Evolutionary conservation across 1,284 basidiomycete species (phyloP), one percentile per base, ranked within the genome.

Genomic region (Austroboletus niveus): DNA sequence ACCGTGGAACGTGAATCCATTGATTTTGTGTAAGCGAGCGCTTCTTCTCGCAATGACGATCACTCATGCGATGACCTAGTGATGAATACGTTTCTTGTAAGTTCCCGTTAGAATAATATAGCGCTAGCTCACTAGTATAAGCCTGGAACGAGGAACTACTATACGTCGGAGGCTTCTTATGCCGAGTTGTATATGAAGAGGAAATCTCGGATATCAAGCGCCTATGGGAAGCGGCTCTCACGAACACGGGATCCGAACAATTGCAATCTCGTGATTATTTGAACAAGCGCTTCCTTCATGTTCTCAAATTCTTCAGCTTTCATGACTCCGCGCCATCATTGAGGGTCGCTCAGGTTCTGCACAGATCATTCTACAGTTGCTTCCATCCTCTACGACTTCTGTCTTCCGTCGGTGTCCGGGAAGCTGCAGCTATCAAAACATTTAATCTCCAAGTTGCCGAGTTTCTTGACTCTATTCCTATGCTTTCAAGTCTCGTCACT

Each of bases 1-100:
- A 99, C 96, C 0, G 96, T 98, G 2, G 96, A 99, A 70, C 83
- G 96, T 56, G 96, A 99, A 71, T 92, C 90, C 0, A 87, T 98
- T 57, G 94, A 97, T 70, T 74, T 94, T 8, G 86, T 54, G 57
- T 57, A 49, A 39, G 58, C 30, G 3, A 4, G 3, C n/a, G 6
- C 39, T 40, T 35, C 36, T 22, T 27, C 24, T 29, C 6, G 8
- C 22, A 3, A 36, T 30, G 20, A 27, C 10, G 8, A 12, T 17
- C 8, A n/a, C 27, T 42, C 27, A 42, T n/a, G 29, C 15, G 5
- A n/a, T 42, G 11, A 29, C 27, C 17, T 17, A 44, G 42, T 20
- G 31, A 44, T 8, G 32, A 22, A 22, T 32, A 34, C 8, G 42
- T 34, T 14, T 34, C 31, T 22, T 1, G 42, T 44, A 12, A 31